Evolutionary conservation across 2,329 filamentous ascomycete species (phyloP).

Genomic region (Dactylellina parvicollis): DNA sequence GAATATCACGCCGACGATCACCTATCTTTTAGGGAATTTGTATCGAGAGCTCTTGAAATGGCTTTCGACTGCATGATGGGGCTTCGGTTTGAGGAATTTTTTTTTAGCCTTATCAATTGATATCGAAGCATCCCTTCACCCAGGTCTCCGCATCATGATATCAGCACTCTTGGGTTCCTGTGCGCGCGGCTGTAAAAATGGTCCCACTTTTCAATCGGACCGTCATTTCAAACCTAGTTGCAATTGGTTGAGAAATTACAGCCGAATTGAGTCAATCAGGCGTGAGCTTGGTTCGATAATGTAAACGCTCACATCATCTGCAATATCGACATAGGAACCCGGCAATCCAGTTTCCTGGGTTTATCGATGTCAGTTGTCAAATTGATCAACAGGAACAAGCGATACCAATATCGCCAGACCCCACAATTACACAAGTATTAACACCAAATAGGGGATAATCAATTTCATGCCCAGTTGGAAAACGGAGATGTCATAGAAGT

Average conservation of each 20-base stretch:
- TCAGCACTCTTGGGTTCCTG: not conserved
- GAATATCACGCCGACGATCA: conserved; percentile 22
- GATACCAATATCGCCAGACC: not conserved
- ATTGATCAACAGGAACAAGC: conserved; percentile 35
- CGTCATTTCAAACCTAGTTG: too few relatives aligned
- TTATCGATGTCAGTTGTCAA: conserved; percentile 24
- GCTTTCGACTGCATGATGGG: conserved; percentile 14
- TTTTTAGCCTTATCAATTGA: not conserved
- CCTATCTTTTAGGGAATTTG: conserved; percentile 28
- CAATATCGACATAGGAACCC: not conserved
- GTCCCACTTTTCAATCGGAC: not conserved
- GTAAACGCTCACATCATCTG: too few relatives aligned
- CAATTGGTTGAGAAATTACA: not conserved
- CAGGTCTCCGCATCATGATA: not conserved
- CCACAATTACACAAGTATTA: not conserved
- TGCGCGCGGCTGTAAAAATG: not conserved
- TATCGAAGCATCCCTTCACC: not conserved
- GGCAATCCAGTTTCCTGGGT: conserved; percentile 5
- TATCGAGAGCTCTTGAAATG: conserved; percentile 16
- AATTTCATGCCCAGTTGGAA: too few relatives aligned
- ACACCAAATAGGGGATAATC: not conserved
- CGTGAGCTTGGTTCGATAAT: too few relatives aligned
- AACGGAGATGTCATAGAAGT: too few relatives aligned
- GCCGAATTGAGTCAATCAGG: too few relatives aligned
- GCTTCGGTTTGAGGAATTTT: not conserved